Evolutionary conservation across 2,329 filamentous ascomycete genomes (phyloP).

Genomic region (Arthrobotrys musiformis): DNA sequence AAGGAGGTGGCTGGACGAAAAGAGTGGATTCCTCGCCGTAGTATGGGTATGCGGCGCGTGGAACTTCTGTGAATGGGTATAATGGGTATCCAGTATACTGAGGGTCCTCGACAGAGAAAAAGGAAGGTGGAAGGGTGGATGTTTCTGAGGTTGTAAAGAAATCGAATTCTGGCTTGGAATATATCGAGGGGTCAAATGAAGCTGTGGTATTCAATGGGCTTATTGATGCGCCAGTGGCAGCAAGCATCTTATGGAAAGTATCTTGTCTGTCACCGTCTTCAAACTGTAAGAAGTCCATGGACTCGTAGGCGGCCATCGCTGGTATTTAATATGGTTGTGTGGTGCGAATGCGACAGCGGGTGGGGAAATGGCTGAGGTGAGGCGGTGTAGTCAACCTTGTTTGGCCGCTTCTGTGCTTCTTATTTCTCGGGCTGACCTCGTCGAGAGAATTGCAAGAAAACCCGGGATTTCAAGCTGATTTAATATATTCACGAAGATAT

Average conservation of each 20-base stretch:
- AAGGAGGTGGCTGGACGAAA: slow-evolving; percentile 53
- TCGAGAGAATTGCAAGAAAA: slow-evolving; percentile 27
- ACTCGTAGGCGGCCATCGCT: slow-evolving; percentile 54
- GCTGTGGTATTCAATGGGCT: slow-evolving; percentile 45
- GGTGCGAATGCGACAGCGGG: slow-evolving; percentile 44
- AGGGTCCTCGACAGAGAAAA: slow-evolving; percentile 52
- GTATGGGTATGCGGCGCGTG: slow-evolving; percentile 52
- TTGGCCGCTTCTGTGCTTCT: slow-evolving; percentile 9
- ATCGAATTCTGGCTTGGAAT: slow-evolving; percentile 48
- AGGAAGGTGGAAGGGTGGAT: slow-evolving; percentile 44
- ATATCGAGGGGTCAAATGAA: slow-evolving; percentile 53
- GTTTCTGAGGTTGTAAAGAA: slow-evolving; percentile 48
- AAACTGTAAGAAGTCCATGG: slow-evolving; percentile 53
- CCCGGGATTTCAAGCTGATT: slow-evolving; percentile 5
- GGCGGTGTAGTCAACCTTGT: slow-evolving; percentile 55
- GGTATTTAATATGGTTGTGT: slow-evolving; percentile 40
- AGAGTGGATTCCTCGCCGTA: slow-evolving; percentile 46
- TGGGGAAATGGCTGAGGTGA: slow-evolving; percentile 48
- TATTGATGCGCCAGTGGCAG: slow-evolving; percentile 54
- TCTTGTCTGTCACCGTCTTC: slow-evolving; percentile 54
- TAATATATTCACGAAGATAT: slow-evolving; percentile 41
- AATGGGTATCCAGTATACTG: slow-evolving; percentile 49
- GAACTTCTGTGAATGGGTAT: slow-evolving; percentile 51
- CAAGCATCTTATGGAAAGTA: slow-evolving; percentile 55
- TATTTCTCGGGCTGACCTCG: slow-evolving; percentile 2